A percentile compares a stretch with the other conserved stretches of the same genome.
Conservation (phyloP, 768 basidiomycete genomes). For the Rhodosporidiobolus odoratus region DNA sequence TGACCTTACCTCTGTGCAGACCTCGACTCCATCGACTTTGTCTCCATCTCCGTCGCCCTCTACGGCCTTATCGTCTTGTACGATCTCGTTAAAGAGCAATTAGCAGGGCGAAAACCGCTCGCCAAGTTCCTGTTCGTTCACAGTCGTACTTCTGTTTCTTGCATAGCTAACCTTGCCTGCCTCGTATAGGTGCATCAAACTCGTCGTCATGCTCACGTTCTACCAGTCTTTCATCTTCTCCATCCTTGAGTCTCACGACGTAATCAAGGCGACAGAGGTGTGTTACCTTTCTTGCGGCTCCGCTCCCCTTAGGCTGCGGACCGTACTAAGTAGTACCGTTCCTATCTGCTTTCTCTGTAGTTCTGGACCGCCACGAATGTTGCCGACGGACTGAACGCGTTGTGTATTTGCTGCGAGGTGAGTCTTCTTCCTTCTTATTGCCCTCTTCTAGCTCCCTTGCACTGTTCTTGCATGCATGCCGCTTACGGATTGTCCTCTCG, state of each 20-base stretch:
- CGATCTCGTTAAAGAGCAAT: constrained; percentile 69
- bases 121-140: constrained; percentile 75
- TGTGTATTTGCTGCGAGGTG: constrained; percentile 79
- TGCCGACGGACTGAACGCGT: constrained; percentile 72
- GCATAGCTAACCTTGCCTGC: background rate
- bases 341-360: constrained; percentile 20
- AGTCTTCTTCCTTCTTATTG: constrained; percentile 20
- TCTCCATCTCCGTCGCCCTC: constrained; percentile 79
- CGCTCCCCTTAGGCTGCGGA: background rate
- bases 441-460: constrained; percentile 4
- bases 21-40: constrained; percentile 66
- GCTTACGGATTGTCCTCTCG: background rate
- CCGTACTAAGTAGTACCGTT: too few relatives aligned
- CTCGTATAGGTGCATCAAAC: constrained; percentile 13
- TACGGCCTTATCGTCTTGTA: constrained; percentile 83
- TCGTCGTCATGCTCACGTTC: constrained; percentile 45
- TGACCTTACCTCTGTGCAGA: constrained; percentile 47
- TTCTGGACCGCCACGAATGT: constrained; percentile 83
- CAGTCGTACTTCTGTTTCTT: too few relatives aligned
- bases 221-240: constrained; percentile 77
- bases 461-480: constrained; percentile 21
- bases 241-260: constrained; percentile 57
- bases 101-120: constrained; percentile 67
- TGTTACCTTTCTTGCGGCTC: background rate
- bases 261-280: constrained; percentile 61